Evolutionary conservation across 305 asterid species (phyloP), one percentile per base, ranked within the genome.

Genomic region (Andrographis paniculata): DNA sequence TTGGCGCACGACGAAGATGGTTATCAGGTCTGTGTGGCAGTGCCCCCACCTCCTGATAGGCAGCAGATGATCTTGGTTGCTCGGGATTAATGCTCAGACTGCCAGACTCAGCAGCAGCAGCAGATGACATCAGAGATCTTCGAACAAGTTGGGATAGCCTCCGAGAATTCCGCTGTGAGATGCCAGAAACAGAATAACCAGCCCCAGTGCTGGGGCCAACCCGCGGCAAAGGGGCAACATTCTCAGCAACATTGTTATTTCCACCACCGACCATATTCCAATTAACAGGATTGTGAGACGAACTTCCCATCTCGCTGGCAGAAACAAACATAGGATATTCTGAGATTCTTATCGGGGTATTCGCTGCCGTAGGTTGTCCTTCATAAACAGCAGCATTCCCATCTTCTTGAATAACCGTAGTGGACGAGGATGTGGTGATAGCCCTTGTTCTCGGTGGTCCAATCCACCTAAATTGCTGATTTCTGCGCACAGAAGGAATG

Each of bases 271-370:
- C 50, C 42, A 74, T 59, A 59, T 56, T 59, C 93, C 94, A 79
- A 49, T 67, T 71, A 9, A 66, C 38, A 44, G 76, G 70, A 49
- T 63, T 61, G 42, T 76, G 93, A 27, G 74, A 67, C 9, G 78
- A 57, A 60, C 43, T 64, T 66, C 89, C 80, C 20, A 48, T 66
- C 53, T 78, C 91, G 40, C 50, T 22, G 17, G 73, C 58, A 0
- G 85, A 81, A 50, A 72, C 27, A 55, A 86, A 80, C 69, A 89
- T 61, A 16, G 95, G 92, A 64, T 82, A 89, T 36, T 85, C 95
- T 5, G 84, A 71, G 42, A 83, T 67, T 76, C 71, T 71, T 69
- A 92, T 71, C 0, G 94, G 82, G 24, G 66, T 52, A 46, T 58
- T 65, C 50, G 84, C 50, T 17, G 64, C 22, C 12, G 58, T 31